Conservation (phyloP, 2,329 filamentous ascomycete species). For the Aphanoascus verrucosus region DNA sequence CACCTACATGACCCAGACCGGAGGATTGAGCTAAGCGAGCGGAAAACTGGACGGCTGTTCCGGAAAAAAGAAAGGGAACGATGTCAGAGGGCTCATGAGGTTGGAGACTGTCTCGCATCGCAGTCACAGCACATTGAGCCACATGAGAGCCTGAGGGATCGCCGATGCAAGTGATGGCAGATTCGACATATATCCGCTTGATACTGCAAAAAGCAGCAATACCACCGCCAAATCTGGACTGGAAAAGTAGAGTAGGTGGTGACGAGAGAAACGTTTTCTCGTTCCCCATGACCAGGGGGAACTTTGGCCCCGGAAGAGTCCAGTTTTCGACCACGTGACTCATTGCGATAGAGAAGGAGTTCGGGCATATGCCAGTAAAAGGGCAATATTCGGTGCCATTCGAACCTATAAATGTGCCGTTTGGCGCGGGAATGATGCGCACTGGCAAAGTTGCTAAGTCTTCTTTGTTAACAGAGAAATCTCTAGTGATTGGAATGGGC, state of each 20-base stretch:
- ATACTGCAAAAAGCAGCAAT: constrained; percentile 8
- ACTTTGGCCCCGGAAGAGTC: background rate
- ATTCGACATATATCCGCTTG: constrained; percentile 12
- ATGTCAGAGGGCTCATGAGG: constrained; percentile 10
- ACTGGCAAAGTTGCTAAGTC: background rate
- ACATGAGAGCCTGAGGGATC: background rate
- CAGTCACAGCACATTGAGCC: constrained; percentile 8
- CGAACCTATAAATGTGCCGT: constrained; percentile 2
- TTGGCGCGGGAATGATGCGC: background rate
- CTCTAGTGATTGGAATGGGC: background rate
- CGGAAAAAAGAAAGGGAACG: constrained; percentile 8
- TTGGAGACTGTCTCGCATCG: constrained; percentile 6
- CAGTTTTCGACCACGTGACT: constrained; percentile 6
- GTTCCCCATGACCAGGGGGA: constrained; percentile 9
- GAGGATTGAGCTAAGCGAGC: background rate
- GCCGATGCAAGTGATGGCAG: constrained; percentile 6
- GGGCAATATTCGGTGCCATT: background rate
- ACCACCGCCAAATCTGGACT: background rate
- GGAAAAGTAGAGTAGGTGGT: constrained; percentile 9
- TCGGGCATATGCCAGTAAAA: background rate
- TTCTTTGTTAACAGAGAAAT: background rate
- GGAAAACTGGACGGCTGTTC: constrained; percentile 3
- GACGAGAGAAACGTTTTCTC: background rate
- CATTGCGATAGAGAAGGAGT: constrained; percentile 9
- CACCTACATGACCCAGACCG: background rate